phyloP scores from a whole-genome alignment of 2,329 filamentous ascomycete genomes.

The Diaporthe caulivora region DNA sequence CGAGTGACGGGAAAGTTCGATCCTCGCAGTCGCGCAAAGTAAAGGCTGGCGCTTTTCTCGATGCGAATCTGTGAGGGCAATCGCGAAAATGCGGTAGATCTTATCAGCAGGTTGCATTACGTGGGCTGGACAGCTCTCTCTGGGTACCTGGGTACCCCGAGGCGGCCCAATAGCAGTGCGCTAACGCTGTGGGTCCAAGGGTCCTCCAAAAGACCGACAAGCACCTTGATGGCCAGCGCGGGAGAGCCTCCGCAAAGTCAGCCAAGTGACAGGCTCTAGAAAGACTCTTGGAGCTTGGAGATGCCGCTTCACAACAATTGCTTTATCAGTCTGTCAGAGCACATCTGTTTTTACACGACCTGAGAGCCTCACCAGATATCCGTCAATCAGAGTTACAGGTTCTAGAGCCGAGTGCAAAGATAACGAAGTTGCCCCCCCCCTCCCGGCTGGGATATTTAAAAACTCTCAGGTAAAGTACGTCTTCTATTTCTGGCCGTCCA shows the following conservation, averaged over 20 bases:
- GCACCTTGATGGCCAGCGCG: conserved; percentile 31
- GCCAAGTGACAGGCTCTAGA: background rate
- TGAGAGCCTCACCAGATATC: background rate
- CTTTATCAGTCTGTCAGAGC: background rate
- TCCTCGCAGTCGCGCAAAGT: background rate
- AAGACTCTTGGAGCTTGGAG: background rate
- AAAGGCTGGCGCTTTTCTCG: conserved; percentile 1
- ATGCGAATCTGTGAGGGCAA: conserved; percentile 23
- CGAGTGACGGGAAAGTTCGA: conserved; percentile 1
- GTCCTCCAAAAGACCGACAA: background rate
- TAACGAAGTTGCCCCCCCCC: background rate
- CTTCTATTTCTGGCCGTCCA: background rate
- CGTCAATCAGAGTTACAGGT: no score
- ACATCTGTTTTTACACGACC: background rate
- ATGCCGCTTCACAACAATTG: background rate
- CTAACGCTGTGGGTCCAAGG: conserved; percentile 11
- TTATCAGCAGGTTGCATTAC: conserved; percentile 33
- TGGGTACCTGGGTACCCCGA: background rate
- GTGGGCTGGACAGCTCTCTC: background rate
- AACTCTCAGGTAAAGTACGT: background rate
- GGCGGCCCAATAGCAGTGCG: conserved; percentile 1
- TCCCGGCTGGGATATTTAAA: background rate
- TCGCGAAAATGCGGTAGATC: conserved; percentile 33
- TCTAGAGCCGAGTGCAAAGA: background rate
- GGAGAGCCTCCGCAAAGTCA: background rate